phyloP scores from a whole-genome alignment of 345 rosid genomes.

The Triadica sebifera region DNA sequence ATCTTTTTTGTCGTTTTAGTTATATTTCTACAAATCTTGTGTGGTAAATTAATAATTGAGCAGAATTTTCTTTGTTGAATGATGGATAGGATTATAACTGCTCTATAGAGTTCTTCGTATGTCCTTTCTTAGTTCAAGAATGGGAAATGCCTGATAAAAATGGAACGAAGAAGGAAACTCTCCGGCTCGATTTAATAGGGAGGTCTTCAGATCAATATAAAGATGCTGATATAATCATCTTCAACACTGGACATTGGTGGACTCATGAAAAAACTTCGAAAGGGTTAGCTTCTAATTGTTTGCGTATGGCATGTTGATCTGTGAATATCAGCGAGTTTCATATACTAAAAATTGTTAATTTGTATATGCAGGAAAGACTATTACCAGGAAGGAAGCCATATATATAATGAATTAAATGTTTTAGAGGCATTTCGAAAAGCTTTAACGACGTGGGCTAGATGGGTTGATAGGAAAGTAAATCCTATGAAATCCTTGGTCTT shows the following conservation, averaged over 20 bases:
- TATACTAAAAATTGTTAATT: not conserved
- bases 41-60: not conserved
- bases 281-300: constrained; percentile 48
- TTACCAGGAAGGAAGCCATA: constrained; percentile 88
- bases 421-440: constrained; percentile 87
- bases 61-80: constrained; percentile 11
- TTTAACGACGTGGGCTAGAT: constrained; percentile 81
- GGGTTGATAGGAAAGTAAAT: constrained; percentile 81
- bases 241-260: constrained; percentile 99
- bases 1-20: not conserved
- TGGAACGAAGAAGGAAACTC: constrained; percentile 69
- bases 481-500: constrained; percentile 63
- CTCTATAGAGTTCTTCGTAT: constrained; percentile 78
- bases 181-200: constrained; percentile 79
- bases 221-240: constrained; percentile 68
- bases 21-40: not conserved
- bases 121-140: constrained; percentile 93
- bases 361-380: constrained; percentile 67
- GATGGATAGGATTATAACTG: constrained; percentile 59
- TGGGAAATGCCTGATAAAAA: constrained; percentile 64
- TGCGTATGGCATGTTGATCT: not conserved
- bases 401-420: constrained; percentile 69
- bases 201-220: constrained; percentile 66
- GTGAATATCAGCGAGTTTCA: not conserved
- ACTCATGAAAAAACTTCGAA: constrained; percentile 92